phyloP scores from a whole-genome alignment of 345 rosid species.

The Syzygium aromaticum region DNA sequence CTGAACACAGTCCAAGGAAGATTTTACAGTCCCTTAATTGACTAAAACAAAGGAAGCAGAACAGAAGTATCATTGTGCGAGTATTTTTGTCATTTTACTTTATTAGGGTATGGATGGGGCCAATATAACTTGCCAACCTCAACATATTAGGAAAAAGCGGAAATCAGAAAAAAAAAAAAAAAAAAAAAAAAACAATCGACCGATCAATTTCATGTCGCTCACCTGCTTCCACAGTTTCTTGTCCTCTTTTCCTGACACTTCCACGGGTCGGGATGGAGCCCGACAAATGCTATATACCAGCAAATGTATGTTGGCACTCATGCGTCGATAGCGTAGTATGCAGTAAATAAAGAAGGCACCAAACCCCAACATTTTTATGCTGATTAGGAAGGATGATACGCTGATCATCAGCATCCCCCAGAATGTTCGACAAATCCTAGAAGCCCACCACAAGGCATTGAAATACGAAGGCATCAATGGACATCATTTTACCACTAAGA shows the following conservation, averaged over 20 bases:
- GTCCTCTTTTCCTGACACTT: not conserved
- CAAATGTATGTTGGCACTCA: not conserved
- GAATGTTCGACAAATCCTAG: not conserved
- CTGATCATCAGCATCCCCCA: not conserved
- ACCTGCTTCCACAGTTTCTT: not conserved
- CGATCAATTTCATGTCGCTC: not conserved
- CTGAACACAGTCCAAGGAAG: not conserved
- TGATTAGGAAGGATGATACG: not conserved
- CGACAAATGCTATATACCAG: not conserved
- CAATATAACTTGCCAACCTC: not conserved
- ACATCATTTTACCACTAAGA: not conserved
- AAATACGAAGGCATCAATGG: not conserved
- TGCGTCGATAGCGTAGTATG: not conserved
- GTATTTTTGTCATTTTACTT: not conserved
- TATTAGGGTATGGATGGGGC: not conserved
- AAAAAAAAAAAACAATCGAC: not conserved
- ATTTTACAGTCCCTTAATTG: not conserved
- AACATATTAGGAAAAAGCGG: not conserved
- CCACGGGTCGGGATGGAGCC: not conserved
- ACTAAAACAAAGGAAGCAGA: not conserved
- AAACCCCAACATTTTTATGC: not conserved
- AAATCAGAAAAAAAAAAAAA: not conserved
- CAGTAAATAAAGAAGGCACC: not conserved
- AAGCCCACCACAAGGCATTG: not conserved
- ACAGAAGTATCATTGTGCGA: too few species aligned